Evolutionary conservation across 2,329 filamentous ascomycete genomes (phyloP), one percentile per base, ranked within the genome.

Genomic region (Endoconidiophora laricicola): DNA sequence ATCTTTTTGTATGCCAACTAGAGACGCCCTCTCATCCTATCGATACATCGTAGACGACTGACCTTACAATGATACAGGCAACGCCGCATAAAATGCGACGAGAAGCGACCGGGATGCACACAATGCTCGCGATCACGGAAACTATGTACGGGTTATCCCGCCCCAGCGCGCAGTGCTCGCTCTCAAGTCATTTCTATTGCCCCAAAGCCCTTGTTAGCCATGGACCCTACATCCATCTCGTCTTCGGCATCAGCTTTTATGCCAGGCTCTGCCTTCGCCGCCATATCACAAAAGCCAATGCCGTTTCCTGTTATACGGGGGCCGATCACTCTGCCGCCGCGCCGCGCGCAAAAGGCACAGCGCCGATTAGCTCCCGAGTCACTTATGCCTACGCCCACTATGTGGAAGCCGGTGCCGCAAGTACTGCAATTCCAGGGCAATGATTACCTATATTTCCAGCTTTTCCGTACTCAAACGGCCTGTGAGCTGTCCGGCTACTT

Each of bases 401-500:
- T 49, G 48, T 44, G 49, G n/a, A n/a, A 50, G 6, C 26, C 37
- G 5, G 41, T 44, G 41, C 26, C 45, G 10, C 44, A 20, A n/a
- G 43, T 46, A 20, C 52, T 53, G 23, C 24, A 36, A 24, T 37
- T 53, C 29, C 36, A 42, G 18, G 40, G 33, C 4, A 47, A 67
- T 44, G 77, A 82, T 54, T 68, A 66, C 16, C 69, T 71, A 45
- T 81, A 81, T 56, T 81, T 81, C 57, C 70, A 77, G 51, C 63
- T 80, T 10, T 81, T 82, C 57, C 71, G 72, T 40, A 66, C 71
- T 23, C 74, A 75, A 41, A 81, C 79, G 0, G 74, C 78, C 1
- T 72, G 65, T 44, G 76, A 80, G 57, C 64, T 83, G 5, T 80
- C 78, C 0, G 78, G 79, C 10, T 82, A 78, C 59, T 83, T 83